Evolutionary conservation across 2,329 filamentous ascomycete genomes (phyloP).

Genomic region (Zymoseptoria passerinii): DNA sequence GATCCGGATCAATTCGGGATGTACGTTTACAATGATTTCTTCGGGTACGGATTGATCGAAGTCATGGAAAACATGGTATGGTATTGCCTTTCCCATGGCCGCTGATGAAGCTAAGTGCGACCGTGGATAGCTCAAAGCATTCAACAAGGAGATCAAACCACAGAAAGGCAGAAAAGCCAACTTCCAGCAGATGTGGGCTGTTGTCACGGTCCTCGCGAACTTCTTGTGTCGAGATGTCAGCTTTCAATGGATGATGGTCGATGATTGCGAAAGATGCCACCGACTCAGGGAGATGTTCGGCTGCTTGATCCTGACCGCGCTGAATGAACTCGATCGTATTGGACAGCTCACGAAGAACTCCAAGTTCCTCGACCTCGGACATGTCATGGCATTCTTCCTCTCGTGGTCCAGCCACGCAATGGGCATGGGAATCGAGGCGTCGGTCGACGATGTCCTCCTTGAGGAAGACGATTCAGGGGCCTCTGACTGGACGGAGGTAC

Average conservation of each 20-base stretch:
- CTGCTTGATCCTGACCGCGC: conserved; percentile 5
- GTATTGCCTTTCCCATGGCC: background rate
- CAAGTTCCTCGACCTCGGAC: background rate
- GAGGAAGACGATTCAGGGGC: background rate
- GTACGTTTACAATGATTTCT: conserved; percentile 3
- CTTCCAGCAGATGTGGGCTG: conserved; percentile 6
- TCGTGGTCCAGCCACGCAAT: background rate
- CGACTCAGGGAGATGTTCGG: conserved; percentile 1
- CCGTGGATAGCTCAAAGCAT: background rate
- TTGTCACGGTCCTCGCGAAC: conserved; percentile 2
- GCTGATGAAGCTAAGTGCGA: background rate
- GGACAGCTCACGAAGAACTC: conserved; percentile 4
- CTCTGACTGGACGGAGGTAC: conserved; percentile 4
- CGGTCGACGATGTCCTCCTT: background rate
- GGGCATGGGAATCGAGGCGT: background rate
- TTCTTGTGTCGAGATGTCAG: conserved; percentile 1
- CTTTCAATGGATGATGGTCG: conserved; percentile 1
- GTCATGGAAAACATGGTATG: conserved; percentile 4
- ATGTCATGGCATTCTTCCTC: conserved; percentile 4
- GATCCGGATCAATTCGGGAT: conserved; percentile 1
- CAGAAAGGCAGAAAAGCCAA: background rate
- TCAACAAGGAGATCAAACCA: background rate
- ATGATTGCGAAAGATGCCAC: conserved; percentile 2
- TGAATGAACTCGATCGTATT: conserved; percentile 6
- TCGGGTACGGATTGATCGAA: conserved; percentile 2